phyloP scores from a whole-genome alignment of 176 grass and related monocot genomes.

The Echinochloa phyllopogon region DNA sequence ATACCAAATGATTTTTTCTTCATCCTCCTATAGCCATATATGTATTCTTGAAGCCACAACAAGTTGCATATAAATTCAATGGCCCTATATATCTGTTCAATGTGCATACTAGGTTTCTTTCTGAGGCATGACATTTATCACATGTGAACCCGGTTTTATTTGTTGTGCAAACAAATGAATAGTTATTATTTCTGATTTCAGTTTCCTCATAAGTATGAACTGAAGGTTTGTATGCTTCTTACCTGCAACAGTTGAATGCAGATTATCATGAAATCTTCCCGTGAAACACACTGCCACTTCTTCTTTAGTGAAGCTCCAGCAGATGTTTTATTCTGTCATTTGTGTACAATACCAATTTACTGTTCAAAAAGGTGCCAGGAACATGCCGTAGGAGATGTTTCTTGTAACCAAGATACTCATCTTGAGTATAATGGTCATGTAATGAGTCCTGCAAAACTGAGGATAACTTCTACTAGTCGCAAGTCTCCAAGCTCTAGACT shows the following conservation, averaged over 20 bases:
- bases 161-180: not conserved
- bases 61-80: constrained; percentile 21
- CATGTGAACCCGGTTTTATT: not conserved
- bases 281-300: constrained; percentile 82
- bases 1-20: constrained; percentile 17
- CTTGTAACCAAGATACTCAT: constrained; percentile 33
- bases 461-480: constrained; percentile 43
- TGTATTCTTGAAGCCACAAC: not conserved
- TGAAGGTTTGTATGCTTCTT: constrained; percentile 51
- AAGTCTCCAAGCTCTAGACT: constrained; percentile 45
- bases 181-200: constrained; percentile 17
- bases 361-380: constrained; percentile 78
- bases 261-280: constrained; percentile 77
- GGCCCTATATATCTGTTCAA: constrained; percentile 11
- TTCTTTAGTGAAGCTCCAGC: constrained; percentile 78
- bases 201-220: constrained; percentile 6
- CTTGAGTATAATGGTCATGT: constrained; percentile 32
- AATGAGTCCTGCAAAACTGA: constrained; percentile 48
- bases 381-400: constrained; percentile 55
- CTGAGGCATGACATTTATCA: constrained; percentile 6
- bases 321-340: constrained; percentile 71
- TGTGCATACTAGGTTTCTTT: constrained; percentile 13
- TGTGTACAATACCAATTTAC: constrained; percentile 88
- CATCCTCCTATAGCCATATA: constrained; percentile 11
- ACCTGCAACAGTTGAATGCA: constrained; percentile 66